Percentiles rank a stretch among this genome's conserved stretches.
These are phyloP conservation scores for Periglandula ipomoeae DNA, from an alignment of 2,329 filamentous ascomycete genomes.

Conservation along the genomic window DNA sequence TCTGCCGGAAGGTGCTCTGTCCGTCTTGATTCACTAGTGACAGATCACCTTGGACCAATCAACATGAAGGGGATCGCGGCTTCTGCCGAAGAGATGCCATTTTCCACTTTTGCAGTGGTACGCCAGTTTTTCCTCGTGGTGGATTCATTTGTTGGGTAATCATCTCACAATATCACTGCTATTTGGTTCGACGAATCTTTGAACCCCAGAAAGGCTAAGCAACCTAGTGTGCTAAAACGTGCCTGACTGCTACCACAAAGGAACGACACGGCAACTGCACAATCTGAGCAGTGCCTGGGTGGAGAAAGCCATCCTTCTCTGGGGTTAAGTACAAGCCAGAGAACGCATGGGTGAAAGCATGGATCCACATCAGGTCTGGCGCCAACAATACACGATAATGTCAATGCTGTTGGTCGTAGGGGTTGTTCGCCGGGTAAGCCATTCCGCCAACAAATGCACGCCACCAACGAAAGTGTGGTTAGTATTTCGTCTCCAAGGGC, in stretches of 20 bases:
- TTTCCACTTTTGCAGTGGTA: neutral
- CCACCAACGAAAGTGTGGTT: neutral
- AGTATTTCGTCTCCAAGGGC: neutral
- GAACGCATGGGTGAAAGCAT: too few species aligned
- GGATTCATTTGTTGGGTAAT: neutral
- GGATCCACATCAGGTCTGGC: neutral
- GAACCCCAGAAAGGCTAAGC: too few species aligned
- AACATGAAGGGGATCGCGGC: neutral
- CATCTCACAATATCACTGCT: neutral
- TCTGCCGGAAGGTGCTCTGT: too few species aligned
- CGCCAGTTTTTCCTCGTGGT: too few species aligned
- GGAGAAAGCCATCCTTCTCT: neutral
- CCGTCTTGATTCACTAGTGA: too few species aligned
- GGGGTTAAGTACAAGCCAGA: too few species aligned
- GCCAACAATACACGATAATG: neutral
- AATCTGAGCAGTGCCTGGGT: neutral
- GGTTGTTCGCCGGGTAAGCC: neutral
- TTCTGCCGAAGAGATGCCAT: neutral
- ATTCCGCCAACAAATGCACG: neutral
- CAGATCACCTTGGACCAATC: neutral
- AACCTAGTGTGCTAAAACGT: too few species aligned
- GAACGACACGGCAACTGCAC: too few species aligned
- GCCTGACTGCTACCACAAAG: too few species aligned
- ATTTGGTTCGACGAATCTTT: too few species aligned
- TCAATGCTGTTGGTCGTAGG: neutral